phyloP scores from a whole-genome alignment of 345 rosid genomes.

The Syzygium aqueum region DNA sequence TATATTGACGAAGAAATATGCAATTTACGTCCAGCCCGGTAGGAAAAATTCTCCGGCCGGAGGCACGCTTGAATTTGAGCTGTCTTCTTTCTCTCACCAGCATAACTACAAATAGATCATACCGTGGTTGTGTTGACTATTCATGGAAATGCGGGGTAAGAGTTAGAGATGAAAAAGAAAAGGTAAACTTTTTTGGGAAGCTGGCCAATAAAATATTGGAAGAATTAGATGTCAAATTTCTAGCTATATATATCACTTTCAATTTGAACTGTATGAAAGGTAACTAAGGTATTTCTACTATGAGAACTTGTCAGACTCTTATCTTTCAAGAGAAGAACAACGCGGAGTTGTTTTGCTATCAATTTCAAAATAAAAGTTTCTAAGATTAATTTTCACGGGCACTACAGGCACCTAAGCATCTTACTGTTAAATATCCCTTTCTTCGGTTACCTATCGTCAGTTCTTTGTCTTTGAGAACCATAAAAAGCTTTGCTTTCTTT shows the following conservation, averaged over 20 bases:
- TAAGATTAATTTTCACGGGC: not conserved
- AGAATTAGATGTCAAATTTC: not conserved
- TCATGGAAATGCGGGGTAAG: not conserved
- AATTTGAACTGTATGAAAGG: not conserved
- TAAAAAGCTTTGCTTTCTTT: not conserved
- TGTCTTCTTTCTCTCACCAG: not conserved
- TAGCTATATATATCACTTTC: not conserved
- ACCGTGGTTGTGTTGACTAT: not conserved
- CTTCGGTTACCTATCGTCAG: not conserved
- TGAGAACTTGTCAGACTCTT: not conserved
- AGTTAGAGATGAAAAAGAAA: not conserved
- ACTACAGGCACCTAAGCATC: not conserved
- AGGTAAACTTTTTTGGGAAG: not conserved
- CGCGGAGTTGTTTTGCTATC: not conserved
- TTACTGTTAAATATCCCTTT: not conserved
- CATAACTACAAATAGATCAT: not conserved
- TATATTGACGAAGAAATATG: not conserved
- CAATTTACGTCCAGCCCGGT: not conserved
- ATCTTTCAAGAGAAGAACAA: not conserved
- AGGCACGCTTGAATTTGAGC: not conserved
- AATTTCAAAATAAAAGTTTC: not conserved
- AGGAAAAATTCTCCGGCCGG: not conserved
- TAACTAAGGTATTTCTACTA: not conserved
- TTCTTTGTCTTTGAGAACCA: not conserved
- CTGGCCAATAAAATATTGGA: not conserved